phyloP scores from a whole-genome alignment of 1,284 basidiomycete genomes.

The Rhizoctonia solani region DNA sequence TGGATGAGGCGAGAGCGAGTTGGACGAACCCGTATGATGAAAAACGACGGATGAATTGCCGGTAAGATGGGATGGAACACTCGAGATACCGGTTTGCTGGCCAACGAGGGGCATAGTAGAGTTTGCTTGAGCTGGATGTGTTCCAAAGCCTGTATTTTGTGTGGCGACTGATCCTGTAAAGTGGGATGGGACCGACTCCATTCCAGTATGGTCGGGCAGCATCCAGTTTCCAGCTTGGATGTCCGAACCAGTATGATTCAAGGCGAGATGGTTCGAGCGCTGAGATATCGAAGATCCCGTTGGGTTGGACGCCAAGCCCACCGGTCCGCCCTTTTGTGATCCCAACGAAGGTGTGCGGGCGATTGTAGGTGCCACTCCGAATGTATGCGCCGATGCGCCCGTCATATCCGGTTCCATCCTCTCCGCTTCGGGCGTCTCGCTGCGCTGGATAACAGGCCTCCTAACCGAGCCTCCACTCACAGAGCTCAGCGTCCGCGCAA shows the following conservation, averaged over 20 bases:
- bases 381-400: constrained; percentile 20
- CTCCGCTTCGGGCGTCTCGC: background rate
- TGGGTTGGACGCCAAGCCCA: constrained; percentile 2
- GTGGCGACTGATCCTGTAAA: constrained; percentile 1
- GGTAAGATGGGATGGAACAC: constrained; percentile 19
- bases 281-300: constrained; percentile 11
- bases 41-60: constrained; percentile 1
- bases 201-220: too few relatives aligned
- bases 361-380: background rate
- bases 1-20: too few relatives aligned
- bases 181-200: constrained; percentile 8
- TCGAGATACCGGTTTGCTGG: background rate
- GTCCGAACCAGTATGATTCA: constrained; percentile 2
- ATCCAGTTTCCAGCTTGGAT: too few relatives aligned
- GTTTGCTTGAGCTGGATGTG: background rate
- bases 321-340: background rate
- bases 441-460: too few relatives aligned
- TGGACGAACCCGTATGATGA: background rate
- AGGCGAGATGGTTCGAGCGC: constrained; percentile 14
- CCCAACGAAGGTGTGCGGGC: background rate
- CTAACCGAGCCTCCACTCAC: too few relatives aligned
- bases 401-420: background rate
- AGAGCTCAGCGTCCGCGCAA: constrained; percentile 13
- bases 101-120: background rate
- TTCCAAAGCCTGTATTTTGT: constrained; percentile 1